phyloP scores from a whole-genome alignment of 225 moss, liverwort and hornwort species.

The Pleurozium schreberi region DNA sequence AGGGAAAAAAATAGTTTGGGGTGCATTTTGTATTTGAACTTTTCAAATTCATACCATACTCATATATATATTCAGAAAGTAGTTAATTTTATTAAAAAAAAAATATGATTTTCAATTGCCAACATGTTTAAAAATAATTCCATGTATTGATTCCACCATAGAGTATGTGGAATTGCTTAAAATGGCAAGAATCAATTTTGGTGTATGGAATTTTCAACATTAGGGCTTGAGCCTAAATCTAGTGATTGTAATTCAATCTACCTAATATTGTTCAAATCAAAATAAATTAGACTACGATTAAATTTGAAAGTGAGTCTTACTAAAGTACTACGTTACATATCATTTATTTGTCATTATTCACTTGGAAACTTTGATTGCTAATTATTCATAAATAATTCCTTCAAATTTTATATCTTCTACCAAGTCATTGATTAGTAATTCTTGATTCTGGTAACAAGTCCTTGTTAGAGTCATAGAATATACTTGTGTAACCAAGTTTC shows the following conservation, averaged over 20 bases:
- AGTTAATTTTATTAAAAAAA: background rate
- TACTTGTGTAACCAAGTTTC: background rate
- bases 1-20: rapidly evolving
- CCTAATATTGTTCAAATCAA: background rate
- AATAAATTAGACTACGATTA: rapidly evolving
- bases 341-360: background rate
- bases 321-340: no score
- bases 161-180: background rate
- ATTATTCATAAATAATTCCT: background rate
- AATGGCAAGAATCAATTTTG: background rate
- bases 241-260: no score
- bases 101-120: no score
- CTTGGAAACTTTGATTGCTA: background rate
- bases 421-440: background rate
- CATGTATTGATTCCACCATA: no score
- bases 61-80: background rate
- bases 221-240: no score
- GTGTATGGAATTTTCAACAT: background rate
- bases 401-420: background rate
- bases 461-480: background rate
- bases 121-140: background rate
- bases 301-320: background rate
- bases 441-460: background rate
- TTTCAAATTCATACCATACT: background rate
- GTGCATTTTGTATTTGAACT: background rate